Conservation (phyloP, 768 basidiomycete species). For the Trametopsis cervina region DNA sequence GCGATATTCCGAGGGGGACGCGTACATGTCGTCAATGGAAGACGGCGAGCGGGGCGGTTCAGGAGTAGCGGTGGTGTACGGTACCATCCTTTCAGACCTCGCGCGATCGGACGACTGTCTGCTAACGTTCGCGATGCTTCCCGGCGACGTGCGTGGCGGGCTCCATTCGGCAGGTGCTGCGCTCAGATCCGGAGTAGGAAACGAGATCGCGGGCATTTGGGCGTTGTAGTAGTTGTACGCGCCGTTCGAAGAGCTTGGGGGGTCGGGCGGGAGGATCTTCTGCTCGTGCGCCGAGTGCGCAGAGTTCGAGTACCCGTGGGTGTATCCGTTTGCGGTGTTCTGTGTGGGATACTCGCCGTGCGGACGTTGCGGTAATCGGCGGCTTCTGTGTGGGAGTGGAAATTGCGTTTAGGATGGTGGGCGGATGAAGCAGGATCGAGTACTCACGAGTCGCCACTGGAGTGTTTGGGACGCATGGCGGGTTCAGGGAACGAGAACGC, state of each 20-base stretch:
- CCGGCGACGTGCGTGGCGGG: background rate
- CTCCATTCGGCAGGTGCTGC: slow-evolving; percentile 4
- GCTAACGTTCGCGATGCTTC: slow-evolving; percentile 9
- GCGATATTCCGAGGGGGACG: slow-evolving; percentile 4
- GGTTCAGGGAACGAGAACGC: slow-evolving; percentile 8
- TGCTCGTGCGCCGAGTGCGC: no score
- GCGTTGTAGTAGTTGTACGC: slow-evolving; percentile 9
- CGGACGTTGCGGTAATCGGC: slow-evolving; percentile 15
- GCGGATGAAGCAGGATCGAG: background rate
- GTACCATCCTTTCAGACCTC: slow-evolving; percentile 22
- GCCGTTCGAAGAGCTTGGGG: background rate
- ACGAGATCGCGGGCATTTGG: slow-evolving; percentile 14
- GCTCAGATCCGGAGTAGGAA: slow-evolving; percentile 17
- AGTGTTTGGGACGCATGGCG: slow-evolving; percentile 10
- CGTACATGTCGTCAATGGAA: slow-evolving; percentile 17
- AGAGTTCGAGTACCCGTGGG: no score
- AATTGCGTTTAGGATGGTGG: background rate
- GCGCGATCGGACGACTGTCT: slow-evolving; percentile 19
- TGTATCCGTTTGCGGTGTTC: slow-evolving; percentile 12
- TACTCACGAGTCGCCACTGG: slow-evolving; percentile 20
- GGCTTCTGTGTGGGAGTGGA: slow-evolving; percentile 6
- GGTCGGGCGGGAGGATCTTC: slow-evolving; percentile 11
- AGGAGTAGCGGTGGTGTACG: slow-evolving; percentile 15
- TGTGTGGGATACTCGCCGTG: slow-evolving; percentile 4
- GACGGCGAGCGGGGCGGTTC: slow-evolving; percentile 18